These are phyloP conservation scores for Pseudozyma sp. DNA, from an alignment of 1,284 basidiomycete genomes.

Conservation along the genomic window DNA sequence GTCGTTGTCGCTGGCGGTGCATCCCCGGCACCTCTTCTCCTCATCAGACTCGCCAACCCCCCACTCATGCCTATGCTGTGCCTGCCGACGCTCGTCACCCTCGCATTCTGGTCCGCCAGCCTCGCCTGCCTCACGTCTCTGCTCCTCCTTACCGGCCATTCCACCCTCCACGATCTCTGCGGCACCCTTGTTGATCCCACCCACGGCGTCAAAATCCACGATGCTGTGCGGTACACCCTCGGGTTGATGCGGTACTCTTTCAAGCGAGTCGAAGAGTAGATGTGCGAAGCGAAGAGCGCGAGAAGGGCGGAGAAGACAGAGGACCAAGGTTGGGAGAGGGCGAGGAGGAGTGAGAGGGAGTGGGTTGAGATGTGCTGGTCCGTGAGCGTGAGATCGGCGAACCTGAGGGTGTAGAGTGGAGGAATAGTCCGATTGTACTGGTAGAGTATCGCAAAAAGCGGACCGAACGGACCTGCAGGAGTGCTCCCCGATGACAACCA, in stretches of 20 bases:
- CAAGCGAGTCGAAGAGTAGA: constrained; percentile 22
- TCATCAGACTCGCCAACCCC: constrained; percentile 23
- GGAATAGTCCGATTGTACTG: constrained; percentile 44
- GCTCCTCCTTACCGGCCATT: constrained; percentile 18
- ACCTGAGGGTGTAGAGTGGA: constrained; percentile 27
- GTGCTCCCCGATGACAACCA: neutral
- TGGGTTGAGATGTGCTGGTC: constrained; percentile 24
- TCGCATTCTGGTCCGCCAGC: constrained; percentile 23
- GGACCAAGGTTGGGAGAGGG: constrained; percentile 17
- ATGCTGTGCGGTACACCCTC: constrained; percentile 14
- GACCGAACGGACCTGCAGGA: constrained; percentile 39
- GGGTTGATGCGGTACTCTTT: constrained; percentile 24
- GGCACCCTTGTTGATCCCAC: constrained; percentile 25
- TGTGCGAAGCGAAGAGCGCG: constrained; percentile 14
- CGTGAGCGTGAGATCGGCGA: constrained; percentile 13
- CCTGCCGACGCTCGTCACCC: constrained; percentile 11
- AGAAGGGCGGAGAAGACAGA: constrained; percentile 8
- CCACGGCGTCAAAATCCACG: constrained; percentile 9
- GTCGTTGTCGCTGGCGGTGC: neutral
- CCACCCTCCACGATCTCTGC: constrained; percentile 28
- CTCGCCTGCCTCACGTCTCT: constrained; percentile 27
- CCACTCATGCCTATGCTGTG: neutral
- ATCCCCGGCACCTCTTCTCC: constrained; percentile 4
- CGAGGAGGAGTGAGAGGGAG: constrained; percentile 18
- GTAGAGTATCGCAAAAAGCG: constrained; percentile 31